These are phyloP conservation scores for Penicillium canescens DNA, from an alignment of 495 filamentous ascomycete species.

Conservation along the genomic window DNA sequence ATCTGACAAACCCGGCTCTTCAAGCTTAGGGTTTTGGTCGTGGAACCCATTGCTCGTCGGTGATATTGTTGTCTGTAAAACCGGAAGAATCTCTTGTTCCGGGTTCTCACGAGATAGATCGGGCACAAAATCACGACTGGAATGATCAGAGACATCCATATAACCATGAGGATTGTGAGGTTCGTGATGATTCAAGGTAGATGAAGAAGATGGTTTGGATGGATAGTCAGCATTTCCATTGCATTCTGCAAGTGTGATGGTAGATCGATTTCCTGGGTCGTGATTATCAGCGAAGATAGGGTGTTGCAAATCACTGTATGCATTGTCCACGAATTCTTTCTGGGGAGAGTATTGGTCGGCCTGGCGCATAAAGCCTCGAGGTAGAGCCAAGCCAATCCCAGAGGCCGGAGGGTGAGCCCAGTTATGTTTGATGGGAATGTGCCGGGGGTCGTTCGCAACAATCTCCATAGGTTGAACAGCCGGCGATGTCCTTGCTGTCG, in stretches of 20 bases:
- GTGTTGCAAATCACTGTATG: slow-evolving; percentile 9
- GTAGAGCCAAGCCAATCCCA: neutral
- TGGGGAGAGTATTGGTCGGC: neutral
- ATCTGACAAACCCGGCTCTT: neutral
- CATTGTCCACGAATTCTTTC: slow-evolving; percentile 2
- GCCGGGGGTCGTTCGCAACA: neutral
- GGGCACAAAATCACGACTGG: neutral
- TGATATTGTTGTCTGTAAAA: neutral
- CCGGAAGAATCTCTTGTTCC: neutral
- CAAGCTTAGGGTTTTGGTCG: no score
- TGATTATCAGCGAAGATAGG: slow-evolving; percentile 10
- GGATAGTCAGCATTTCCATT: slow-evolving; percentile 16
- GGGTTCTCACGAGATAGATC: neutral
- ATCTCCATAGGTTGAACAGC: slow-evolving; percentile 1
- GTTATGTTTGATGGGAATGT: slow-evolving; percentile 11
- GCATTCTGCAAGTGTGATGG: slow-evolving; percentile 25
- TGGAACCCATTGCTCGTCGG: slow-evolving; percentile 1
- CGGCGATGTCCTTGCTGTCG: neutral
- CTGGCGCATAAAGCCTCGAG: neutral
- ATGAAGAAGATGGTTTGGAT: slow-evolving; percentile 26
- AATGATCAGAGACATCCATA: neutral
- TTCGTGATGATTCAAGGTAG: slow-evolving; percentile 28
- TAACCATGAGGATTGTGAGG: neutral
- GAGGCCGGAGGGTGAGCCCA: slow-evolving; percentile 1
- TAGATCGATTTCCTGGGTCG: slow-evolving; percentile 23